These are phyloP conservation scores for Erodium chrysanthum DNA, from an alignment of 441 rosid species.

Conservation along the genomic window DNA sequence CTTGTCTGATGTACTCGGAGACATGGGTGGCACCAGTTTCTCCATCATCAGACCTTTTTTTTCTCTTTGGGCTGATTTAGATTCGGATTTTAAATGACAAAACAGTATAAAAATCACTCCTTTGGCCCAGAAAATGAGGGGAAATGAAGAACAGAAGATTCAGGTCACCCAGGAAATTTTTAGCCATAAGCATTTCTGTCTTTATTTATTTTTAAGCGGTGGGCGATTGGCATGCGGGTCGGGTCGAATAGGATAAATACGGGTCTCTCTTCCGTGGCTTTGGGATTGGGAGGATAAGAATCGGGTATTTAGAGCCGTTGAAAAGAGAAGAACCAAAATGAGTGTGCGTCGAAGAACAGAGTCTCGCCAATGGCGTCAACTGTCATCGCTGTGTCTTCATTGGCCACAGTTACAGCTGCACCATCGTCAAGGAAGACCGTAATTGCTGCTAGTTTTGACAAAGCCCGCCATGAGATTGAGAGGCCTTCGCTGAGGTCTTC, in stretches of 20 bases:
- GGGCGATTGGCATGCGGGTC: not conserved
- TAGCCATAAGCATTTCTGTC: not conserved
- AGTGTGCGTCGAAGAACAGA: not conserved
- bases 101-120: not conserved
- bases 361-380: slow-evolving; percentile 10
- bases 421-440: not conserved
- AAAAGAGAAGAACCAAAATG: not conserved
- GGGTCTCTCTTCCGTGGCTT: slow-evolving; percentile 5
- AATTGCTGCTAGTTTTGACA: not conserved
- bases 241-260: slow-evolving; percentile 1
- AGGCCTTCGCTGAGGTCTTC: not conserved
- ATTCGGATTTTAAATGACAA: not conserved
- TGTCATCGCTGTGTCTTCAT: not conserved
- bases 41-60: slow-evolving; percentile 2
- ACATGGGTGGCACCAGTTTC: slow-evolving; percentile 3
- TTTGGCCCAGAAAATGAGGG: slow-evolving; percentile 6
- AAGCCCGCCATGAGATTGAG: slow-evolving; percentile 4
- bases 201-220: not conserved
- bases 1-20: not conserved
- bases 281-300: slow-evolving; percentile 5
- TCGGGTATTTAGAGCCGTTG: slow-evolving; percentile 9
- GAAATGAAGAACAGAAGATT: not conserved
- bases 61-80: not conserved
- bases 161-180: not conserved
- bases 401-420: not conserved